Evolutionary conservation across 2,329 filamentous ascomycete genomes (phyloP).

Genomic region (Aspergillus ochraceus): DNA sequence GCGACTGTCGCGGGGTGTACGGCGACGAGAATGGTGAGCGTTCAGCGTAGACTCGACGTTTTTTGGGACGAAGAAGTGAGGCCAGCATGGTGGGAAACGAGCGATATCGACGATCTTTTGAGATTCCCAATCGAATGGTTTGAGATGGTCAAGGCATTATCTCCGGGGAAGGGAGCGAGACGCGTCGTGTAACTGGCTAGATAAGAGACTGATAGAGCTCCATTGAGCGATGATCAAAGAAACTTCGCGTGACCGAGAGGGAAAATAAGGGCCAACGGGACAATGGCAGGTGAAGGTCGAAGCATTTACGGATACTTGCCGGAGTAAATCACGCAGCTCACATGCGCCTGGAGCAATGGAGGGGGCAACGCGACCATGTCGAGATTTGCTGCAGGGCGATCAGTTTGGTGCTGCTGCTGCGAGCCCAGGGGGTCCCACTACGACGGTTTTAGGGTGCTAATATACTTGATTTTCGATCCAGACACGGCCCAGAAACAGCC

Average conservation of each 20-base stretch:
- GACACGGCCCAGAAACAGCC: not conserved
- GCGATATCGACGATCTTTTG: not conserved
- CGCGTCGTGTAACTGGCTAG: not conserved
- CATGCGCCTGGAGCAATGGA: not conserved
- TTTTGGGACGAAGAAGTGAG: slow-evolving; percentile 33
- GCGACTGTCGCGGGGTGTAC: slow-evolving; percentile 23
- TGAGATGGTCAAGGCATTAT: not conserved
- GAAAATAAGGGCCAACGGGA: not conserved
- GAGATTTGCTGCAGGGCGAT: not conserved
- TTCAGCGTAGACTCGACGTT: slow-evolving; percentile 24
- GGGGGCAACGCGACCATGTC: not conserved
- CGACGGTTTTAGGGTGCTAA: not conserved
- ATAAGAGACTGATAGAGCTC: not conserved
- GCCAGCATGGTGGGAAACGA: slow-evolving; percentile 27
- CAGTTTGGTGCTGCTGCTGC: not conserved
- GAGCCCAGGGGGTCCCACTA: not conserved
- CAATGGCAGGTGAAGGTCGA: not conserved
- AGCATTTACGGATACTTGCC: not conserved
- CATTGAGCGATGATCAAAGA: not conserved
- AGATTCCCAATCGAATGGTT: not conserved
- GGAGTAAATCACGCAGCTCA: not conserved
- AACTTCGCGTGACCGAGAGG: not conserved
- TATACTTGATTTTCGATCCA: not conserved
- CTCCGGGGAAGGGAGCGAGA: not conserved
- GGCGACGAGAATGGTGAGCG: slow-evolving; percentile 31